A percentile compares a stretch with the other conserved stretches of the same genome.
These are phyloP conservation scores for Leishmania guyanensis DNA, from an alignment of 208 protist genomes.

Conservation along the genomic window DNA sequence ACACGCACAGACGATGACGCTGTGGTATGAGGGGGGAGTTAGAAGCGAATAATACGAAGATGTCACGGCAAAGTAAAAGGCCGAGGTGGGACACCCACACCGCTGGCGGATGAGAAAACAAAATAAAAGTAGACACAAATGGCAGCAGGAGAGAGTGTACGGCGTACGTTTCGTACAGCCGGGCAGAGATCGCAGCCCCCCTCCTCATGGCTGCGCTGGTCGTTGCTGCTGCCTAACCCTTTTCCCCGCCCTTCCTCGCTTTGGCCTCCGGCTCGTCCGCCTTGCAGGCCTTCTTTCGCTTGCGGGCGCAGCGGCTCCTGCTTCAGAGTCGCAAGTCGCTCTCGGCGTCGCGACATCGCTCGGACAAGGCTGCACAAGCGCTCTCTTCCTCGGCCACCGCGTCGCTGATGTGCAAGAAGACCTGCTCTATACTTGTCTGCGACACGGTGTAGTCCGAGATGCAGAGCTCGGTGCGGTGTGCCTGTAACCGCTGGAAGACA, in stretches of 20 bases:
- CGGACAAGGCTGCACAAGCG: neutral
- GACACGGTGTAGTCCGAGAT: constrained; percentile 66
- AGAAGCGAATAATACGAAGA: neutral
- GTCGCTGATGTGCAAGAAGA: constrained; percentile 51
- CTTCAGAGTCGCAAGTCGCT: neutral
- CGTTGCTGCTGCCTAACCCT: neutral
- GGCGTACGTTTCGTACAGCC: neutral
- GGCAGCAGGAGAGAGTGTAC: neutral
- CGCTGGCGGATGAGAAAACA: too few relatives aligned
- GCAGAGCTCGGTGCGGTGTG: constrained; percentile 29
- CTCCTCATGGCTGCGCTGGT: neutral
- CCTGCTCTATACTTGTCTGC: constrained; percentile 60
- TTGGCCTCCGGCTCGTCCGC: neutral
- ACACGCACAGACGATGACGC: neutral
- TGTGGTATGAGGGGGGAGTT: neutral
- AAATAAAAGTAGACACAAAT: neutral
- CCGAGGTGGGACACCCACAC: too few relatives aligned
- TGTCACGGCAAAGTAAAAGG: too few relatives aligned
- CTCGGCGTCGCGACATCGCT: neutral
- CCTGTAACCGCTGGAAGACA: constrained; percentile 43
- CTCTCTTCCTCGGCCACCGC: constrained; percentile 5
- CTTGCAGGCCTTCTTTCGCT: neutral
- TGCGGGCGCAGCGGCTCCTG: neutral
- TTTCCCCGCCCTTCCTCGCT: neutral
- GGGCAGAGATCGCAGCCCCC: too few relatives aligned